These are phyloP conservation scores for Penicillium sp. DNA, from an alignment of 2,329 filamentous ascomycete species.

Conservation along the genomic window DNA sequence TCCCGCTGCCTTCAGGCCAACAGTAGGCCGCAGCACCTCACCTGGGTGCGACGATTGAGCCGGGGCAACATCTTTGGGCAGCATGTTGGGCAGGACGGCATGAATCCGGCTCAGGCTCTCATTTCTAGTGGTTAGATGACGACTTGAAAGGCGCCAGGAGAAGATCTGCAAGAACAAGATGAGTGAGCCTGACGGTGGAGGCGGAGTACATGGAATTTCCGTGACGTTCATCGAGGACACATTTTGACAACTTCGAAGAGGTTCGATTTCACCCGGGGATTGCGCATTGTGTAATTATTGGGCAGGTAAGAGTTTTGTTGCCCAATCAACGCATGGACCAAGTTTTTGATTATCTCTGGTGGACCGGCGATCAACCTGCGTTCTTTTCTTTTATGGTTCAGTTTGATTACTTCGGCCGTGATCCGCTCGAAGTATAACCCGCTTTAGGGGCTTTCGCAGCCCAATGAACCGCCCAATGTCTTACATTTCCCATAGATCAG, in stretches of 20 bases:
- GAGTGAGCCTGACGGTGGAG: slow-evolving; percentile 18
- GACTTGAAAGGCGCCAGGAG: slow-evolving; percentile 7
- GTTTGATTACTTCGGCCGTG: neutral
- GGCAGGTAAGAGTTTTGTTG: slow-evolving; percentile 14
- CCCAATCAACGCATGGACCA: slow-evolving; percentile 27
- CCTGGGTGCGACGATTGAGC: slow-evolving; percentile 9
- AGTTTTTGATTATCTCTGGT: slow-evolving; percentile 8
- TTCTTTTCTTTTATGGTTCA: neutral
- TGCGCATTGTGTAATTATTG: slow-evolving; percentile 7
- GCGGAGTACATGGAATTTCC: slow-evolving; percentile 12
- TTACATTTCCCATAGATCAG: slow-evolving; percentile 10
- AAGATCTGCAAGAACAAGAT: slow-evolving; percentile 18
- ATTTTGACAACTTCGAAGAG: neutral
- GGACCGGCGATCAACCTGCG: slow-evolving; percentile 8
- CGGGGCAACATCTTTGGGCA: slow-evolving; percentile 19
- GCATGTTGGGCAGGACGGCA: slow-evolving; percentile 24
- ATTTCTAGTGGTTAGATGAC: slow-evolving; percentile 14
- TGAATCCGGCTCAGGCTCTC: slow-evolving; percentile 10
- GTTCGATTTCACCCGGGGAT: neutral
- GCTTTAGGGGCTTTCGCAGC: slow-evolving; percentile 16
- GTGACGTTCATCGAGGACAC: slow-evolving; percentile 7
- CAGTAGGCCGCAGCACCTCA: slow-evolving; percentile 8
- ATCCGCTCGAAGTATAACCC: slow-evolving; percentile 11
- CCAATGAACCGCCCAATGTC: slow-evolving; percentile 25
- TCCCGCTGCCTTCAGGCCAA: neutral